Evolutionary conservation across 768 basidiomycete species (phyloP).

Genomic region (Hypholoma sublateritium): DNA sequence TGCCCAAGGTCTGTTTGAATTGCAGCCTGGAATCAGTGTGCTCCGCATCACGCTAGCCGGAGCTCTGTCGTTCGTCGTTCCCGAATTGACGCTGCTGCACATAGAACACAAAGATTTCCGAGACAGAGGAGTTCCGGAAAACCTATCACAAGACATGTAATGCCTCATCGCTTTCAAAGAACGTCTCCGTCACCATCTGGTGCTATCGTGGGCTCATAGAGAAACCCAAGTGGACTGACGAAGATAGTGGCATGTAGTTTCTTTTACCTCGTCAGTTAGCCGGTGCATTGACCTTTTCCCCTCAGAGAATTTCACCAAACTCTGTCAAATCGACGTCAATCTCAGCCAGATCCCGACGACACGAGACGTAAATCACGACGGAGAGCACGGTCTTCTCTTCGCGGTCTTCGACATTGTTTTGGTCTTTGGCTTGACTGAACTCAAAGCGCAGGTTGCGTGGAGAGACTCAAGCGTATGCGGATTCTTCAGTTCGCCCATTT

Average conservation of each 20-base stretch:
- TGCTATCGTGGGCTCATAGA: slow-evolving; percentile 21
- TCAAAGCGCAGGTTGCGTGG: slow-evolving; percentile 54
- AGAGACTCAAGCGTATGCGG: slow-evolving; percentile 23
- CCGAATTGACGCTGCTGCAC: not conserved
- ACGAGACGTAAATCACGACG: not conserved
- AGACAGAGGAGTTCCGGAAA: slow-evolving; percentile 41
- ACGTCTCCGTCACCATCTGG: slow-evolving; percentile 11
- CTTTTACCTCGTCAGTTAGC: not conserved
- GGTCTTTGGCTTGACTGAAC: slow-evolving; percentile 52
- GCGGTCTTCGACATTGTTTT: slow-evolving; percentile 41
- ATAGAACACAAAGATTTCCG: slow-evolving; percentile 44
- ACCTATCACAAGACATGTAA: slow-evolving; percentile 21
- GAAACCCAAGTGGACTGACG: slow-evolving; percentile 21
- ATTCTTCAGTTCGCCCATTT: too few species aligned
- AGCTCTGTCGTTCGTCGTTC: too few species aligned
- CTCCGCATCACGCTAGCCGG: not conserved
- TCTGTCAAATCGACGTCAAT: slow-evolving; percentile 26
- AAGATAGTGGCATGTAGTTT: slow-evolving; percentile 23
- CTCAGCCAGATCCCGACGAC: slow-evolving; percentile 18
- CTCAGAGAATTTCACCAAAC: slow-evolving; percentile 25
- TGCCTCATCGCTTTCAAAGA: slow-evolving; percentile 7
- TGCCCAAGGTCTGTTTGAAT: slow-evolving; percentile 35
- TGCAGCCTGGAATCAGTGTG: not conserved
- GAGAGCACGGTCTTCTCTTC: not conserved
- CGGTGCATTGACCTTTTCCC: not conserved